phyloP scores from a whole-genome alignment of 805 yeast species.

The Wickerhamomyces queroliae region DNA sequence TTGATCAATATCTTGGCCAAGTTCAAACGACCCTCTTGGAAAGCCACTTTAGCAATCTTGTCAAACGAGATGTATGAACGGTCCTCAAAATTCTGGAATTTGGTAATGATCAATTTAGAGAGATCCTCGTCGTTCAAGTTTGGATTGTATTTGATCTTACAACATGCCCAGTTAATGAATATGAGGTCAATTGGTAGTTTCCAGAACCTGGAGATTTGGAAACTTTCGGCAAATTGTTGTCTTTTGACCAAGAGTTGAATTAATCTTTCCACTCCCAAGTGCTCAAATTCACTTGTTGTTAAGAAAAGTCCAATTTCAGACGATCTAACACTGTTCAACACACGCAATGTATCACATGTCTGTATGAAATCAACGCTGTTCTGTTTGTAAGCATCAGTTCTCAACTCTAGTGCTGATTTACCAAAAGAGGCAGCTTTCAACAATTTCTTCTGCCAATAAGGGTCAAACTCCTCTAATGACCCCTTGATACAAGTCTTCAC shows the following conservation, averaged over 20 bases:
- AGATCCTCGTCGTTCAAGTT: slow-evolving; percentile 55
- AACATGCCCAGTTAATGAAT: slow-evolving; percentile 76
- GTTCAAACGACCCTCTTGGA: slow-evolving; percentile 72
- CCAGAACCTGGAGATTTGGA: slow-evolving; percentile 51
- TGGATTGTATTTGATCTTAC: slow-evolving; percentile 52
- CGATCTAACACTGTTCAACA: slow-evolving; percentile 64
- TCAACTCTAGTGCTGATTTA: slow-evolving; percentile 46
- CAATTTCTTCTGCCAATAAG: slow-evolving; percentile 73
- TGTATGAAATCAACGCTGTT: slow-evolving; percentile 5
- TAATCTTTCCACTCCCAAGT: slow-evolving; percentile 50
- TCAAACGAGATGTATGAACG: slow-evolving; percentile 47
- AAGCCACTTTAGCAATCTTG: slow-evolving; percentile 57
- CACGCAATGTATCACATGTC: slow-evolving; percentile 55
- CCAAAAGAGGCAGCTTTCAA: slow-evolving; percentile 85
- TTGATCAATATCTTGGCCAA: slow-evolving; percentile 65
- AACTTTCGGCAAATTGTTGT: slow-evolving; percentile 53
- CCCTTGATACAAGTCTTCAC: slow-evolving; percentile 69
- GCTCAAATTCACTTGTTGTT: slow-evolving; percentile 48
- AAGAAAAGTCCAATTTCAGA: slow-evolving; percentile 63
- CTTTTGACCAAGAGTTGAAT: slow-evolving; percentile 54
- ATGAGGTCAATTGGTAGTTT: slow-evolving; percentile 44
- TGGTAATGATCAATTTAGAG: slow-evolving; percentile 40
- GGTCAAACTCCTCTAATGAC: slow-evolving; percentile 71
- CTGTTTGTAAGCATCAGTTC: neutral
- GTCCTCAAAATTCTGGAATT: slow-evolving; percentile 28